phyloP scores from a whole-genome alignment of 2,329 filamentous ascomycete species.

The Alternaria tenuissima region DNA sequence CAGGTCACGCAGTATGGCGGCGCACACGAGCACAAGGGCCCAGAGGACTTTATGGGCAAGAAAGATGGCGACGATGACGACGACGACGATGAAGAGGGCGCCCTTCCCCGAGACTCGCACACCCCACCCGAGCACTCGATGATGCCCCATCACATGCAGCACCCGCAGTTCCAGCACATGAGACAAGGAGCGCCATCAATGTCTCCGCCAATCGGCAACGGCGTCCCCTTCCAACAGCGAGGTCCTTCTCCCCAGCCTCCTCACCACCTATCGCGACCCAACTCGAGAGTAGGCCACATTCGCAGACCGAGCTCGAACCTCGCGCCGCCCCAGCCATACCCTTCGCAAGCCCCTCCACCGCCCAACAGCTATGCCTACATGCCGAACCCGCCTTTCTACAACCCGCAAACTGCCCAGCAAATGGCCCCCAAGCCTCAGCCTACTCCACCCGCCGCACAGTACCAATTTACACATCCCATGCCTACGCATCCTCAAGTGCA shows the following conservation, averaged over 20 bases:
- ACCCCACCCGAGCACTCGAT: conserved; percentile 69
- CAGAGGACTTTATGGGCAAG: conserved; percentile 86
- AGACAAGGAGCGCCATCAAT: conserved; percentile 83
- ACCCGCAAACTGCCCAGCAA: conserved; percentile 65
- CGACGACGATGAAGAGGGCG: conserved; percentile 76
- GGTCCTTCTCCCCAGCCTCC: conserved; percentile 84
- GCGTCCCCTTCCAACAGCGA: conserved; percentile 73
- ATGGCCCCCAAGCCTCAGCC: conserved; percentile 54
- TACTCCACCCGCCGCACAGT: conserved; percentile 53
- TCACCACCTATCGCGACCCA: conserved; percentile 73
- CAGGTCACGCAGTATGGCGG: conserved; percentile 75
- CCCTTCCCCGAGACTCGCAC: conserved; percentile 73
- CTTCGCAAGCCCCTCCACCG: conserved; percentile 67
- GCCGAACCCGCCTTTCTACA: conserved; percentile 86
- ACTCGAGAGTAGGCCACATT: conserved; percentile 76
- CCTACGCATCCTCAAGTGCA: conserved; percentile 63
- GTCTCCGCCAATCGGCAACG: conserved; percentile 84
- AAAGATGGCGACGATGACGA: conserved; percentile 77
- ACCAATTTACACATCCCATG: conserved; percentile 56
- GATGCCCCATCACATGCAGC: conserved; percentile 57
- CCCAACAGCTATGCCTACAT: conserved; percentile 82
- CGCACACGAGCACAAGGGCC: conserved; percentile 95
- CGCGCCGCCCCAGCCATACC: conserved; percentile 69
- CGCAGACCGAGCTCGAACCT: conserved; percentile 79
- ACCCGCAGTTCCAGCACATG: conserved; percentile 77